These are phyloP conservation scores for Tolypocladium endophyticum DNA, from an alignment of 2,329 filamentous ascomycete species.

Conservation along the genomic window DNA sequence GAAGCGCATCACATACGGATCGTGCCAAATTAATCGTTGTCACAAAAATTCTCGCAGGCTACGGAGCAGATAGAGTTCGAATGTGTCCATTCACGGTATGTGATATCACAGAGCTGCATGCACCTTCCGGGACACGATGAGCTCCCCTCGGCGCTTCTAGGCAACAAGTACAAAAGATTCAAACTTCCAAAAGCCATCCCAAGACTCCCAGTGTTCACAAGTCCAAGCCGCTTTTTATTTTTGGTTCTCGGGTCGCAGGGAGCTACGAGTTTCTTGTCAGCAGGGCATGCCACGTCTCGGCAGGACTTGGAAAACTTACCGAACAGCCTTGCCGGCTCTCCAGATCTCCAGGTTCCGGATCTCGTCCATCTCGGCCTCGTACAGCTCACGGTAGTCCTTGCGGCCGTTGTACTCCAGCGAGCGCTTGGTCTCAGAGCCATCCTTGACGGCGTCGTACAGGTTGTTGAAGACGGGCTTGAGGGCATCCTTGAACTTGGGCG, in stretches of 20 bases:
- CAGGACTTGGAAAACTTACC: constrained; percentile 36
- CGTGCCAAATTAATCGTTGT: not conserved
- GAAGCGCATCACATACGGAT: not conserved
- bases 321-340: constrained; percentile 95
- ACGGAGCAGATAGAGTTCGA: not conserved
- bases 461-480: constrained; percentile 98
- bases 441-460: constrained; percentile 86
- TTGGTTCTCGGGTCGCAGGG: constrained; percentile 79
- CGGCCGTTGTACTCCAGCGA: constrained; percentile 96
- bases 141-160: not conserved
- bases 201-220: constrained; percentile 1
- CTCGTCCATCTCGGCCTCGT: constrained; percentile 97
- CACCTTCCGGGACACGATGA: not conserved
- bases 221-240: constrained; percentile 39
- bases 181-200: not conserved
- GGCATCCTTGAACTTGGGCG: constrained; percentile 90
- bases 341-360: constrained; percentile 98
- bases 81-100: not conserved
- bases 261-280: constrained; percentile 28
- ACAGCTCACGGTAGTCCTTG: constrained; percentile 91
- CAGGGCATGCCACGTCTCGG: not conserved
- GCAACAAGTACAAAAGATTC: constrained; percentile 1
- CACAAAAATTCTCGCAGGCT: not conserved
- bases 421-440: constrained; percentile 89
- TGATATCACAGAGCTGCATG: not conserved